A percentile compares a stretch with the other conserved stretches of the same genome.
These are phyloP conservation scores for Termitomyces sp. DNA, from an alignment of 768 basidiomycete species.

Conservation along the genomic window DNA sequence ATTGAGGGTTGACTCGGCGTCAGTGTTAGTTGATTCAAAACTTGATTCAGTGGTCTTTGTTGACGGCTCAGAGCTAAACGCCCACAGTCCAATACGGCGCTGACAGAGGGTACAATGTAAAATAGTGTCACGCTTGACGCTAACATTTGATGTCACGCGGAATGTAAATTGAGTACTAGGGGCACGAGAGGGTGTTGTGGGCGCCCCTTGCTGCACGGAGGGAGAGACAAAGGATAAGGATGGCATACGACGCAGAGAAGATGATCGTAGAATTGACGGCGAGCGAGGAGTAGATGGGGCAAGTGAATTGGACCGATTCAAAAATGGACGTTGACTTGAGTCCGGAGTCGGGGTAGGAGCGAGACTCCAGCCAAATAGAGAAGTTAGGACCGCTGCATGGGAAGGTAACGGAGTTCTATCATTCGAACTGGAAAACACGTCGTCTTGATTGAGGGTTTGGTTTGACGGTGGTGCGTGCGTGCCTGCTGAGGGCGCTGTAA, in stretches of 20 bases:
- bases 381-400: slow-evolving; percentile 36
- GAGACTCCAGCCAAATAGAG: slow-evolving; percentile 48
- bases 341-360: slow-evolving; percentile 29
- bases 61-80: slow-evolving; percentile 35
- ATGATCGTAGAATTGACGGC: slow-evolving; percentile 28
- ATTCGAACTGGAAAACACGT: slow-evolving; percentile 10
- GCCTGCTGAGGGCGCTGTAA: slow-evolving; percentile 19
- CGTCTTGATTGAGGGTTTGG: slow-evolving; percentile 1
- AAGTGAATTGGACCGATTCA: slow-evolving; percentile 28
- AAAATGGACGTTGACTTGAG: slow-evolving; percentile 20
- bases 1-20: slow-evolving; percentile 6
- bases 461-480: slow-evolving; percentile 1
- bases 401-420: slow-evolving; percentile 21
- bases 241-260: slow-evolving; percentile 22
- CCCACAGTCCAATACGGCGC: slow-evolving; percentile 77
- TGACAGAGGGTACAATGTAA: slow-evolving; percentile 69
- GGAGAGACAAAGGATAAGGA: slow-evolving; percentile 5
- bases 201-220: slow-evolving; percentile 12
- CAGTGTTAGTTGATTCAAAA: background rate
- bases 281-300: slow-evolving; percentile 28
- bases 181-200: slow-evolving; percentile 9
- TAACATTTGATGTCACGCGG: slow-evolving; percentile 20
- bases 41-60: background rate
- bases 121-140: slow-evolving; percentile 39
- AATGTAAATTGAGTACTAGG: slow-evolving; percentile 17